These are phyloP conservation scores for Epicoccum sorghinum DNA, from an alignment of 2,329 filamentous ascomycete species.

Conservation along the genomic window DNA sequence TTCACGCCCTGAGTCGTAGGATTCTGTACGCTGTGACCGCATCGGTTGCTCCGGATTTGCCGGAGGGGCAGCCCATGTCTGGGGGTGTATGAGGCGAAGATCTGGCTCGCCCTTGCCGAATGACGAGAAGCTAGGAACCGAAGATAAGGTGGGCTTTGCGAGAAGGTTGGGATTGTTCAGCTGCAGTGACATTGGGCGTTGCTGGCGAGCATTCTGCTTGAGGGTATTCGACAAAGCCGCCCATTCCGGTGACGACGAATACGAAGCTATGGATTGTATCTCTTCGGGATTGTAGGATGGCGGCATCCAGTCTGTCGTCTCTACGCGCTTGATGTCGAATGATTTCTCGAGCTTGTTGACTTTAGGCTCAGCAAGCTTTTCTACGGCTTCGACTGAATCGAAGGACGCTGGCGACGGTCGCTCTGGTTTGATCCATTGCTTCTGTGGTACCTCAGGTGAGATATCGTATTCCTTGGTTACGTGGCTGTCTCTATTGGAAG, in stretches of 20 bases:
- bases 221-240: conserved; percentile 27
- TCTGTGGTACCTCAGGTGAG: conserved; percentile 19
- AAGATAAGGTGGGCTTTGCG: conserved; percentile 8
- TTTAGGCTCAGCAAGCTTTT: conserved; percentile 18
- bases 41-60: conserved; percentile 20
- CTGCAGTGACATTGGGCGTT: conserved; percentile 23
- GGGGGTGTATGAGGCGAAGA: conserved; percentile 21
- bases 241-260: conserved; percentile 32
- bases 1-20: conserved; percentile 11
- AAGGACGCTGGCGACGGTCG: conserved; percentile 24
- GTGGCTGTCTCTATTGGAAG: conserved; percentile 14
- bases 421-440: conserved; percentile 27
- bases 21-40: conserved; percentile 17
- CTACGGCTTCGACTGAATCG: conserved; percentile 23
- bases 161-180: conserved; percentile 18
- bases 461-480: conserved; percentile 14
- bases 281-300: conserved; percentile 28
- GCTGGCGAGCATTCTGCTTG: conserved; percentile 21
- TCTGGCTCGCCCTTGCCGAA: conserved; percentile 23
- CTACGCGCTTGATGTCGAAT: conserved; percentile 23
- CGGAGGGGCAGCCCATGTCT: conserved; percentile 22
- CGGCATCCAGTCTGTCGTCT: conserved; percentile 21
- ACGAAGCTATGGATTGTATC: conserved; percentile 17
- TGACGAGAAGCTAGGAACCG: conserved; percentile 23
- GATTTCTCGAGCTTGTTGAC: conserved; percentile 20